Evolutionary conservation across 176 grass and related monocot genomes (phyloP).

Genomic region (sorghum (Sorghum bicolor)): DNA sequence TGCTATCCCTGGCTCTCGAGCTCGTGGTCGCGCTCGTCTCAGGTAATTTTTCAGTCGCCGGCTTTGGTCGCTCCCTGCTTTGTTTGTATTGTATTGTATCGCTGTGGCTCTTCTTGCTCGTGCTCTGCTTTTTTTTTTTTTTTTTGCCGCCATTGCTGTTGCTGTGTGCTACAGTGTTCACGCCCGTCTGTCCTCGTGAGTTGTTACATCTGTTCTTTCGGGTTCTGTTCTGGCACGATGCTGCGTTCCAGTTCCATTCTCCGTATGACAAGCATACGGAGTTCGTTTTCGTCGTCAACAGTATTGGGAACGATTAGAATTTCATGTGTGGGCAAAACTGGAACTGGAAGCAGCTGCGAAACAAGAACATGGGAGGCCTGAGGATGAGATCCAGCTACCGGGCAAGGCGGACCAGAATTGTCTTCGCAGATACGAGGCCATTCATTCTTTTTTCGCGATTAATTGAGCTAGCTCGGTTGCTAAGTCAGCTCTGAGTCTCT

Average conservation of each 20-base stretch:
- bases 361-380: neutral
- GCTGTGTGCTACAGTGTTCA: neutral
- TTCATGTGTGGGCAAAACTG: neutral
- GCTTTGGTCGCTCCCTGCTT: neutral
- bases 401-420: neutral
- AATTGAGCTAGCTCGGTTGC: neutral
- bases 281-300: too few species aligned
- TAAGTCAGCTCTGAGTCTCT: constrained; percentile 2
- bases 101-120: neutral
- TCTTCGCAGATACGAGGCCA: neutral
- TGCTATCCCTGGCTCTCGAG: constrained; percentile 16
- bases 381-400: neutral
- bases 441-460: constrained; percentile 20
- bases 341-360: neutral
- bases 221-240: too few species aligned
- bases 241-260: neutral
- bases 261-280: too few species aligned
- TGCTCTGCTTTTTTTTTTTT: neutral
- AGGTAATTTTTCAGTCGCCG: constrained; percentile 19
- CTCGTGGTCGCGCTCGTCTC: constrained; percentile 29
- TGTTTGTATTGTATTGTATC: neutral
- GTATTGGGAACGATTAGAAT: neutral
- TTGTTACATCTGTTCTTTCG: neutral
- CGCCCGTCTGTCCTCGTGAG: neutral
- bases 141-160: constrained; percentile 20